Evolutionary conservation across 192 early-diverging fungal species (phyloP).

Genomic region (Jimgerdemannia lactiflua): DNA sequence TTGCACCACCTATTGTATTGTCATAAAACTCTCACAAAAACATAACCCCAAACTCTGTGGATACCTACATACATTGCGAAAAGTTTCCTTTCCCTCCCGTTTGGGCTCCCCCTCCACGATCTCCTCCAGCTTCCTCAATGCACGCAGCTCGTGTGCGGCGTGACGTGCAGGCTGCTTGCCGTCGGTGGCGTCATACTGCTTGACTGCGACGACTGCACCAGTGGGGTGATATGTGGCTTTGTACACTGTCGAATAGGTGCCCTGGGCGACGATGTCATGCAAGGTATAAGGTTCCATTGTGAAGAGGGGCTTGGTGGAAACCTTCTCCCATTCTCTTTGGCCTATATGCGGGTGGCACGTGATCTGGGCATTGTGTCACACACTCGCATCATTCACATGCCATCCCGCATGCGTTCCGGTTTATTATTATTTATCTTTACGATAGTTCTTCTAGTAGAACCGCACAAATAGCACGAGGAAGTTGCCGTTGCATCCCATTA

Average conservation of each 20-base stretch:
- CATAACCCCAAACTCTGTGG: not conserved
- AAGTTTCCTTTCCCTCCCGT: conserved; percentile 2
- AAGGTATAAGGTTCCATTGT: not conserved
- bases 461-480: conserved; percentile 44
- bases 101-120: conserved; percentile 2
- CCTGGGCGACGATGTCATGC: not conserved
- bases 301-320: too few relatives aligned
- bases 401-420: not conserved
- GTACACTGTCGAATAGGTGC: conserved; percentile 16
- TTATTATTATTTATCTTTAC: not conserved
- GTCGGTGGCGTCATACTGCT: conserved; percentile 7
- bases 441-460: conserved; percentile 38
- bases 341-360: too few relatives aligned
- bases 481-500: conserved; percentile 34
- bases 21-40: not conserved
- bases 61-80: not conserved
- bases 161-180: conserved; percentile 8
- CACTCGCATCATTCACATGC: not conserved
- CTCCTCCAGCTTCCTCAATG: conserved; percentile 11
- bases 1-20: not conserved
- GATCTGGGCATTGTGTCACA: not conserved
- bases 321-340: too few relatives aligned
- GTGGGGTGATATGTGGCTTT: conserved; percentile 3
- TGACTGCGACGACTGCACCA: conserved; percentile 10
- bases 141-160: conserved; percentile 11